Conservation (phyloP, 495 filamentous ascomycete genomes). For the Tirmania nivea region DNA sequence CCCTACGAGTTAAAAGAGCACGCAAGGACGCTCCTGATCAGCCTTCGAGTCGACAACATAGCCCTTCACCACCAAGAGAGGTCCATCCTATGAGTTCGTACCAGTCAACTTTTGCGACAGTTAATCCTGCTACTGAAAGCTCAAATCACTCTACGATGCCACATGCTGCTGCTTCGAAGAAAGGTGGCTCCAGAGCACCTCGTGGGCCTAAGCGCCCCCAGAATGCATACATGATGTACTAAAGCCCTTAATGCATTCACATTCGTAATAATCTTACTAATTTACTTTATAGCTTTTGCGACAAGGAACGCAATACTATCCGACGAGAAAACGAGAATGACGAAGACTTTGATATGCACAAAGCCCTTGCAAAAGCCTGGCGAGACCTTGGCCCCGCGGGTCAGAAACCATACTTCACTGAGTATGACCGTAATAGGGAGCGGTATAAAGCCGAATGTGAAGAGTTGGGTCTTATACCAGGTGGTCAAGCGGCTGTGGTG, state of each 20-base stretch:
- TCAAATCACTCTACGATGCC: constrained; percentile 6
- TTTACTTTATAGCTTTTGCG: constrained; percentile 16
- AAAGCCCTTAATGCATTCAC: background rate
- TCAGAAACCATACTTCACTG: constrained; percentile 20
- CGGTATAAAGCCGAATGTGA: constrained; percentile 5
- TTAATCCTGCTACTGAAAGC: background rate
- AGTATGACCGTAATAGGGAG: constrained; percentile 18
- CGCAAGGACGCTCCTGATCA: constrained; percentile 24
- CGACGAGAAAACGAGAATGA: constrained; percentile 15
- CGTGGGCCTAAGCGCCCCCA: constrained; percentile 19
- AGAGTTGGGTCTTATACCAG: background rate
- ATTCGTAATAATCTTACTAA: background rate
- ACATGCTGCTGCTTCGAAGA: constrained; percentile 8
- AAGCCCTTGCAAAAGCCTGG: constrained; percentile 20
- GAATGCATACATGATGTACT: constrained; percentile 21
- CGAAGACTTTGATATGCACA: constrained; percentile 21
- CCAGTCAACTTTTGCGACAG: background rate
- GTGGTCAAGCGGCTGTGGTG: background rate
- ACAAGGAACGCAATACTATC: constrained; percentile 19
- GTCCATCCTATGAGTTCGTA: background rate
- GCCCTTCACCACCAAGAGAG: background rate
- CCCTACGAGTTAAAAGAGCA: constrained; percentile 66
- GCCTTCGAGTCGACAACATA: background rate
- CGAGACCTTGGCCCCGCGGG: constrained; percentile 19
- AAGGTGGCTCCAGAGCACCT: constrained; percentile 13